phyloP scores from a whole-genome alignment of 345 rosid species.

The Hibiscus trionum region DNA sequence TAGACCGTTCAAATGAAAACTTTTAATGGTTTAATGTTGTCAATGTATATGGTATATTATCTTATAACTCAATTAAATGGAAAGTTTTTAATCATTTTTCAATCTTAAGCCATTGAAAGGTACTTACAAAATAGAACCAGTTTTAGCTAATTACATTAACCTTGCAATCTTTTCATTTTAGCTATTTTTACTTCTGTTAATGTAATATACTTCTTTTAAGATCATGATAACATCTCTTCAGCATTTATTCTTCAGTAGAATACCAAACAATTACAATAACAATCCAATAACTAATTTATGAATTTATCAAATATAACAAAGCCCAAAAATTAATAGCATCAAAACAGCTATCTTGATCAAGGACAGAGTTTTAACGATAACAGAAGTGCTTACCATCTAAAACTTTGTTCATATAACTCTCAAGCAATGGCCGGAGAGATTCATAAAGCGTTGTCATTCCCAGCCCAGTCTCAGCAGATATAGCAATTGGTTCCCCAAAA shows the following conservation, averaged over 20 bases:
- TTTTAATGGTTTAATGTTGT: background rate
- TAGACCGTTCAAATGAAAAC: background rate
- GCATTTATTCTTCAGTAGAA: background rate
- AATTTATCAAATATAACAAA: background rate
- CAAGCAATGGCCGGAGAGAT: slow-evolving; percentile 61
- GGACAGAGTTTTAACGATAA: background rate
- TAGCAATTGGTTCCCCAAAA: slow-evolving; percentile 84
- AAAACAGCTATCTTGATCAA: background rate
- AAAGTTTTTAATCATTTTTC: background rate
- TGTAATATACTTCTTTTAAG: background rate
- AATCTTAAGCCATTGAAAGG: background rate
- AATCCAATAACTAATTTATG: background rate
- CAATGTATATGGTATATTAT: background rate
- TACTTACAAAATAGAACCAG: background rate
- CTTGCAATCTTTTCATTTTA: background rate
- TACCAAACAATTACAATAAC: background rate
- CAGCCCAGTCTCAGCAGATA: slow-evolving; percentile 94
- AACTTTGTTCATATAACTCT: slow-evolving; percentile 46
- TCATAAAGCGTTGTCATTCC: slow-evolving; percentile 82
- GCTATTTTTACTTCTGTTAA: background rate
- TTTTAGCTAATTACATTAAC: background rate
- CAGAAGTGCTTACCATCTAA: slow-evolving; percentile 42
- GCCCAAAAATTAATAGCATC: background rate
- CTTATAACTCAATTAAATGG: background rate
- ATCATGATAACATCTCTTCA: background rate